Base-by-base conservation (phyloP, 2,329 filamentous ascomycete genomes). In the Cercospora citrullina region DNA sequence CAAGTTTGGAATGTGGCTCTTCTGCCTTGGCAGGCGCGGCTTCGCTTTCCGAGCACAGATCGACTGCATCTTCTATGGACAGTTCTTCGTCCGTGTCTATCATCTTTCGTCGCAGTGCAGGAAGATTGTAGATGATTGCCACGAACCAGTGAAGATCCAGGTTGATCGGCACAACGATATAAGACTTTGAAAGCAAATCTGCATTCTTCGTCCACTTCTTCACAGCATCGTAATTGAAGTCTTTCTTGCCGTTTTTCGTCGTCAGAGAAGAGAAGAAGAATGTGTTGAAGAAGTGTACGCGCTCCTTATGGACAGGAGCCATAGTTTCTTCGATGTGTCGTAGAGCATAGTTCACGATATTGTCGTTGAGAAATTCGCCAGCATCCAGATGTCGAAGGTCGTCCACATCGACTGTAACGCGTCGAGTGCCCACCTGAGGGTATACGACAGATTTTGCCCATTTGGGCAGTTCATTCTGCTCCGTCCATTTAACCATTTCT, bases 121-220 rank as follows among this genome's bases (percentile, higher is more conserved):
- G 83, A 62, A 94, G 85, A 75, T 99, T 97, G 85, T 93, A 97
- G 63, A 99, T 94, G 65, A 99, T 94, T 14, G 93, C 93, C 72
- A 98, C 83, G 79, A 95, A 98, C 95, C 96, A 99, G 79, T 99
- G 95, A 1, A 73, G 67, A 30, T 88, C 84, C 76, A 97, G 91
- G 74, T 97, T 96, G 77, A 99, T 92, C 0, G 95, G 95, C 6
- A 99, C 91, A 10, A 98, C 85, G 67, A 98, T 89, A 77, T 94
- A 97, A 76, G 97, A 92, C 73, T 92, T 93, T 5, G 85, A 86
- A 75, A 98, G 92, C 8, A 99, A 81, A 76, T 99, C 92, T 8
- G 70, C 66, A 73, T 89, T 92, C 36, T 90, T 85, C 0, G 95
- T 98, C 95, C 95, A 99, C 53, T 88, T 87, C 77, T 90, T 89